Percentiles rank a stretch among this genome's conserved stretches.
Conservation (phyloP, 2,329 filamentous ascomycete genomes). For the Westerdykella ornata region DNA sequence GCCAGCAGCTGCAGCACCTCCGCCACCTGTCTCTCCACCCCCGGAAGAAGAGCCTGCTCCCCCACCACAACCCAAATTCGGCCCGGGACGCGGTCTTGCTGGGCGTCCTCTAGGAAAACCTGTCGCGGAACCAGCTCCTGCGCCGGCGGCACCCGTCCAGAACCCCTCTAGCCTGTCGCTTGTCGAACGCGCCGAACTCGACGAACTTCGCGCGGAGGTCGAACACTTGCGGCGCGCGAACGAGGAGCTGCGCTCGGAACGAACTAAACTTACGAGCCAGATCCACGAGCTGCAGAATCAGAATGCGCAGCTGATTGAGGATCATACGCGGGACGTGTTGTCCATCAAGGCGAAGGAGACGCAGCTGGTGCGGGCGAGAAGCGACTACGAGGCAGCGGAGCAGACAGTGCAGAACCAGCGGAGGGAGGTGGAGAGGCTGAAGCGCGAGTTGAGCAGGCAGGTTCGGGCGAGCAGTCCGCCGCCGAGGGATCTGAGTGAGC, state of each 20-base stretch:
- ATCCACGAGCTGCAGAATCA: slow-evolving; percentile 93
- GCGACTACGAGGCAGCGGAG: slow-evolving; percentile 83
- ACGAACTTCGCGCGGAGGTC: slow-evolving; percentile 77
- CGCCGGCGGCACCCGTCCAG: slow-evolving; percentile 40
- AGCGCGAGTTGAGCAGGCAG: slow-evolving; percentile 65
- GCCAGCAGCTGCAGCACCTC: slow-evolving; percentile 34
- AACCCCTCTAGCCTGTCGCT: slow-evolving; percentile 61
- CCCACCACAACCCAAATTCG: slow-evolving; percentile 54
- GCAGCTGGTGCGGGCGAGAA: slow-evolving; percentile 83
- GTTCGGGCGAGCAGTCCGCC: slow-evolving; percentile 50
- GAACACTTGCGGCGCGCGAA: slow-evolving; percentile 68
- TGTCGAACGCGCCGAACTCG: slow-evolving; percentile 85
- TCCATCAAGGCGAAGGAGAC: slow-evolving; percentile 99
- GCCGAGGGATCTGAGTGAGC: slow-evolving; percentile 41
- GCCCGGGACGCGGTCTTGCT: slow-evolving; percentile 65
- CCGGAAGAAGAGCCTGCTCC: slow-evolving; percentile 42
- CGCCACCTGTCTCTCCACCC: slow-evolving; percentile 34
- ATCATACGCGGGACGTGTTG: slow-evolving; percentile 89
- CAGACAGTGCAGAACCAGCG: slow-evolving; percentile 76
- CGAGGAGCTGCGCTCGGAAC: slow-evolving; percentile 76
- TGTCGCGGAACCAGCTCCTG: slow-evolving; percentile 58
- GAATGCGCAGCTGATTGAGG: slow-evolving; percentile 93
- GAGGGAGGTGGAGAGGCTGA: slow-evolving; percentile 85
- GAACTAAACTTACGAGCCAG: slow-evolving; percentile 73
- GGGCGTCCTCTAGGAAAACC: slow-evolving; percentile 82